Percentiles rank a stretch among this genome's conserved stretches.
These are phyloP conservation scores for Wallacemonas sp. DNA, from an alignment of 208 protist species.

Conservation along the genomic window DNA sequence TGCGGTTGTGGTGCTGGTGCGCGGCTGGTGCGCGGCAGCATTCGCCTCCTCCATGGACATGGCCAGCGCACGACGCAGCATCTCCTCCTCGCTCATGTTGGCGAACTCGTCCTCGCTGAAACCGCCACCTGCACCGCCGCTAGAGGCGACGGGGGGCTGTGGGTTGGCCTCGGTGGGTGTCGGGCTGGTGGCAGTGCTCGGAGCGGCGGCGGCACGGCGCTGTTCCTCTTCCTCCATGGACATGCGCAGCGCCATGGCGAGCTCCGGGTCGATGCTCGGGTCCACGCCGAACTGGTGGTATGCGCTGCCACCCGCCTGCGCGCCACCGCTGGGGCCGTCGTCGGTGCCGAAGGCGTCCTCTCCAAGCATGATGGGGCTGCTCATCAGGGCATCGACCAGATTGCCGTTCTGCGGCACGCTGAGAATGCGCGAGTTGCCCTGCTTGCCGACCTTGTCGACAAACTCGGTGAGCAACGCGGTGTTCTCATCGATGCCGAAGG, in stretches of 20 bases:
- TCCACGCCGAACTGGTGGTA: conserved; percentile 85
- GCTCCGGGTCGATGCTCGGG: conserved; percentile 92
- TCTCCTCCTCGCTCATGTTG: conserved; percentile 86
- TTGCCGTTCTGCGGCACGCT: conserved; percentile 73
- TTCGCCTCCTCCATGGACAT: conserved; percentile 76
- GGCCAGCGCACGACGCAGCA: conserved; percentile 73
- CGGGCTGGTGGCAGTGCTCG: conserved; percentile 11
- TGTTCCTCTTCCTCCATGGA: conserved; percentile 95
- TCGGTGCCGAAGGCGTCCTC: conserved; percentile 38
- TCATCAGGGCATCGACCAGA: conserved; percentile 93
- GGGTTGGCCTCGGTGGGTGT: background rate
- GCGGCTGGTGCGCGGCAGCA: background rate
- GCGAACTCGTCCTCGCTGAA: conserved; percentile 27
- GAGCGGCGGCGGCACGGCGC: conserved; percentile 74
- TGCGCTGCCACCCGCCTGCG: conserved; percentile 23
- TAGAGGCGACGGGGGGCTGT: no score
- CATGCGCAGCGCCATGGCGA: conserved; percentile 95
- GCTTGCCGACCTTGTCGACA: conserved; percentile 87
- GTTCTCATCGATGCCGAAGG: conserved; percentile 95
- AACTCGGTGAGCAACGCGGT: conserved; percentile 90
- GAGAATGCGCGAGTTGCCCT: conserved; percentile 88
- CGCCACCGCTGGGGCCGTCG: conserved; percentile 12
- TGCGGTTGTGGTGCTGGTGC: background rate
- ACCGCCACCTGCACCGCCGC: background rate
- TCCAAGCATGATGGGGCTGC: conserved; percentile 85